phyloP scores from a whole-genome alignment of 1,139 yeast genomes.

The Saccharomyces hybrid region DNA sequence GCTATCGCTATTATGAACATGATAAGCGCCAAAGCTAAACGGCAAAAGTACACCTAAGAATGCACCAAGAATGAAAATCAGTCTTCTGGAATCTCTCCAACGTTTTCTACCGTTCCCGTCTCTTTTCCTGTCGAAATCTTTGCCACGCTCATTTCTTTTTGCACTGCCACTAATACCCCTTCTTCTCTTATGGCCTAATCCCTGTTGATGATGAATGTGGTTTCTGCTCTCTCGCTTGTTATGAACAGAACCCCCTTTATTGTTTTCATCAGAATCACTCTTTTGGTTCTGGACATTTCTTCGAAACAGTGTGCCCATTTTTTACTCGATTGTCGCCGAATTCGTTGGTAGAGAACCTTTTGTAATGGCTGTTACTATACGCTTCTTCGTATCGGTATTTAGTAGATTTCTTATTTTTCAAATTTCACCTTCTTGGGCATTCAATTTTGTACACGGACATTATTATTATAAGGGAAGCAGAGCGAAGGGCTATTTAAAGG shows the following conservation, averaged over 20 bases:
- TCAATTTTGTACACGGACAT: background rate
- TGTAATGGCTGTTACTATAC: background rate
- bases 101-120: constrained; percentile 9
- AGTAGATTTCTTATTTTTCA: background rate
- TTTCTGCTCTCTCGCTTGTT: background rate
- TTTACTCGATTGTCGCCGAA: background rate
- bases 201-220: background rate
- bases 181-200: constrained; percentile 1
- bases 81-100: constrained; percentile 32
- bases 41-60: constrained; percentile 62
- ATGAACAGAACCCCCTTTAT: background rate
- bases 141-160: constrained; percentile 2
- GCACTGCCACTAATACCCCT: background rate
- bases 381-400: background rate
- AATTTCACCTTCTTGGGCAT: background rate
- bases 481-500: background rate
- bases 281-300: background rate
- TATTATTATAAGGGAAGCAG: background rate
- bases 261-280: background rate
- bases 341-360: background rate
- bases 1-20: constrained; percentile 22
- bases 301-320: background rate
- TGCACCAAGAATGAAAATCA: constrained; percentile 51
- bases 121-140: background rate
- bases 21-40: constrained; percentile 45